Percentiles rank a stretch among this genome's conserved stretches.
Evolutionary conservation across 2,329 filamentous ascomycete genomes (phyloP).

Genomic region (Aspergillus floridensis): DNA sequence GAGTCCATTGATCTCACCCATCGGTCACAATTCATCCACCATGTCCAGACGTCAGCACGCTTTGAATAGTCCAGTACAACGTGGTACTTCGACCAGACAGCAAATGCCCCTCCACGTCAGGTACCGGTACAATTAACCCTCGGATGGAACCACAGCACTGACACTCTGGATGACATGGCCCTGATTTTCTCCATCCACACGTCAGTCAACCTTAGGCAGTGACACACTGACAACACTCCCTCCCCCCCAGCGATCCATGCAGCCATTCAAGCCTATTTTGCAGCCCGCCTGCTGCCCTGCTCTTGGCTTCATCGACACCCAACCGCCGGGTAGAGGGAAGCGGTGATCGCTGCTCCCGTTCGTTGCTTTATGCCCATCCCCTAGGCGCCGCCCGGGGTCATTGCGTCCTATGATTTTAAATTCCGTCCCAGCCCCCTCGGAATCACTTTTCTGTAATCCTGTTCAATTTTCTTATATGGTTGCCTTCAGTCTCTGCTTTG

Average conservation of each 20-base stretch:
- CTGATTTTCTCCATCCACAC: neutral
- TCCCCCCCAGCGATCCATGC: slow-evolving; percentile 21
- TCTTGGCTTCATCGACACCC: slow-evolving; percentile 19
- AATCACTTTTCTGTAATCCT: slow-evolving; percentile 5
- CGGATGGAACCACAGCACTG: neutral
- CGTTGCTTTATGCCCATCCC: slow-evolving; percentile 21
- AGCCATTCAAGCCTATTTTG: slow-evolving; percentile 15
- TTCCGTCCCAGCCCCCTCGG: slow-evolving; percentile 19
- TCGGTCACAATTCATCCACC: too few relatives aligned
- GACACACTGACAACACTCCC: slow-evolving; percentile 7
- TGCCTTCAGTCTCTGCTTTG: neutral
- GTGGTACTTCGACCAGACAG: neutral
- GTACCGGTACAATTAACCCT: neutral
- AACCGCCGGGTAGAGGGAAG: slow-evolving; percentile 11
- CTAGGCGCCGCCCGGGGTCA: slow-evolving; percentile 18
- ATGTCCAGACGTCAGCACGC: too few relatives aligned
- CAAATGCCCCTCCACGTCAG: neutral
- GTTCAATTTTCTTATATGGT: neutral
- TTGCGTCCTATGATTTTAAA: slow-evolving; percentile 11
- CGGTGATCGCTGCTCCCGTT: slow-evolving; percentile 19
- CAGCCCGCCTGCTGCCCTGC: slow-evolving; percentile 18
- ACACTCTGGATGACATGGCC: neutral
- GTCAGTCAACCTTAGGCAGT: neutral
- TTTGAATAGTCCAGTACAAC: too few relatives aligned
- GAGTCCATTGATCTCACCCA: too few relatives aligned